Base-by-base conservation (phyloP, 306 rosid species). In the Corylus americana region DNA sequence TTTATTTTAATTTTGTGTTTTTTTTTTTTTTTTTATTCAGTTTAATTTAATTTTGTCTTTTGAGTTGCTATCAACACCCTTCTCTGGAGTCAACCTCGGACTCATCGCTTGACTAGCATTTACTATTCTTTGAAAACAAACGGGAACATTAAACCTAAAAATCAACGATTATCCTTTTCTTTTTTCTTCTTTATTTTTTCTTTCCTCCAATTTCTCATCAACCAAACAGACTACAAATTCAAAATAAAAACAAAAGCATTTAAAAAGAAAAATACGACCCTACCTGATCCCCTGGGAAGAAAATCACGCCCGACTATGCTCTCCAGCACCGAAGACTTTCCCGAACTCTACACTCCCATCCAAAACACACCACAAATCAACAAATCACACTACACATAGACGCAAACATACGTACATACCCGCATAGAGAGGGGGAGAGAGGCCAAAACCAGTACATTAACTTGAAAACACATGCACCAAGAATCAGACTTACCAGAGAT, bases 281-380 rank as follows among this genome's bases (percentile, higher is more conserved):
- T 42, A 92, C 97, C 97, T 79, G 97, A 92, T 71, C 96, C 97
- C 55, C 97, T 78, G 2, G 97, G 97, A 25, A 92, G 97, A 89
- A 92, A 91, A 84, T 91, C 97, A 49, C 94, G 97, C 55, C 96
- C 96, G 18, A 92, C 94, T n/a, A 92, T 82, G 79, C 97, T 86
- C 88, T 91, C 97, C 68, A 92, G 81, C 58, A 86, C 97, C 20
- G 96, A 93, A 0, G 96, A 93, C 76, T 89, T 93, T 77, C 97
- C 94, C 55, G 96, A 91, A 78, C 94, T 89, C 97, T 93, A 86
- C 83, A 80, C 77, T 72, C n/a, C 25, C 80, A 79, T 0, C 61
- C 75, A 71, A 27, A 22, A 27, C 6, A 9, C 59, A 5, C 0
- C 39, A 6, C 50, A 39, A 49, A 11, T 49, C 53, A 49, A 14